Base-by-base conservation (phyloP, 2,329 filamentous ascomycete species). In the Onygenales sp. region DNA sequence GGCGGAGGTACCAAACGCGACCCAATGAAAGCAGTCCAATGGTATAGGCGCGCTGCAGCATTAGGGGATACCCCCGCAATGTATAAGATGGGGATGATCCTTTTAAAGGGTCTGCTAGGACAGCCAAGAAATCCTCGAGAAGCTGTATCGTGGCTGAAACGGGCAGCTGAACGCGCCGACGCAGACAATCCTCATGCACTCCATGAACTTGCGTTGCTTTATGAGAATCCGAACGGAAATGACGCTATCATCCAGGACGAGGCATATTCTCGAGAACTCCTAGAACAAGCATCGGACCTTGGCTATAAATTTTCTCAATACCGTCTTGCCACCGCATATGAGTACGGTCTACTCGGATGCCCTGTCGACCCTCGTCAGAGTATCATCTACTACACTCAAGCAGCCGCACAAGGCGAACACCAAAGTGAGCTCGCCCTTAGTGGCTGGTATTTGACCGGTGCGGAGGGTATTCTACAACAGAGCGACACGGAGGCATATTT, bases 21-120 rank as follows among this genome's bases (percentile, higher is more conserved):
- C 64, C 88, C 89, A 0, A 72, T 92, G 59, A 97, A 97, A 71
- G 92, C 93, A 1, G 91, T 97, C 17, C 92, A 97, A 68, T 98
- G 93, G 93, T 98, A 98, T 70, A 90, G 92, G 67, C 87, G 91
- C 43, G 90, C 93, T 6, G 92, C 93, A 9, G 86, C 86, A 10
- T 77, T 97, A 2, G 92, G 93, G 2, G 92, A 98, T 64, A 86
- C 87, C 1, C 87, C 92, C 0, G 93, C 91, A 33, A 95, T 97
- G 89, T 98, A 96, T 75, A 98, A 98, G 71, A 84, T 97, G 71
- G 93, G 93, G 54, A 95, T 96, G 85, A 95, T 98, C 59, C 75
- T 88, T 57, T 80, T 97, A 52, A 97, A 97, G 70, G 93, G 92
- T 9, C 77, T 97, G 32, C 79, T 98, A n/a, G 91, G 91, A 3